phyloP scores from a whole-genome alignment of 345 rosid species.

The Boechera retrofracta region DNA sequence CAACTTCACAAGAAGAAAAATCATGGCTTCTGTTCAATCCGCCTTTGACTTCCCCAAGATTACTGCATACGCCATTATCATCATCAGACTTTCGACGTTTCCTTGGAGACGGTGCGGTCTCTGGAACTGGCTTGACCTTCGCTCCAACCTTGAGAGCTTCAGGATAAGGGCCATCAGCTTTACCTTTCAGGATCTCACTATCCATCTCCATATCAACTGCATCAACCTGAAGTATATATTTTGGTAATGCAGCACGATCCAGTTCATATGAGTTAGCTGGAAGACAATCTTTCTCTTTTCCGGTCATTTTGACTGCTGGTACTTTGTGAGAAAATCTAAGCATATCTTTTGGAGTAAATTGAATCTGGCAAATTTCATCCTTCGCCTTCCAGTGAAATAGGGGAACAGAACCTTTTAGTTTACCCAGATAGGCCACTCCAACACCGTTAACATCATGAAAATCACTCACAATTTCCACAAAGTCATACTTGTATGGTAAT shows the following conservation, averaged over 20 bases:
- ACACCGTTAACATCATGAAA: slow-evolving; percentile 55
- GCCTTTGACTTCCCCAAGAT: slow-evolving; percentile 25
- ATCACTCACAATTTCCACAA: slow-evolving; percentile 71
- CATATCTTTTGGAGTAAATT: slow-evolving; percentile 40
- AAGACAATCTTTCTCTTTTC: slow-evolving; percentile 65
- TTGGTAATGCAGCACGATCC: slow-evolving; percentile 74
- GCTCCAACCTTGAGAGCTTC: slow-evolving; percentile 31
- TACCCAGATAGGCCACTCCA: slow-evolving; percentile 68
- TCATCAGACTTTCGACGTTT: slow-evolving; percentile 39
- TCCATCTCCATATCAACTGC: slow-evolving; percentile 29
- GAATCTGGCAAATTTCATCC: slow-evolving; percentile 19
- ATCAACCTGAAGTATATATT: slow-evolving; percentile 35
- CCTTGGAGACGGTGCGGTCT: slow-evolving; percentile 39
- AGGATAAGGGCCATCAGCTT: slow-evolving; percentile 29
- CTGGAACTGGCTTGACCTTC: slow-evolving; percentile 27
- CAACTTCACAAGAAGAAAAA: slow-evolving; percentile 39
- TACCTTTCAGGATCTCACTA: slow-evolving; percentile 32
- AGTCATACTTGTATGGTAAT: slow-evolving; percentile 60
- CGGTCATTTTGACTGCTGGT: slow-evolving; percentile 70
- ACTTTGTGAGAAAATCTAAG: slow-evolving; percentile 78
- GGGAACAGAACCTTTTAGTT: slow-evolving; percentile 70
- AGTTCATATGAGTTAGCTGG: slow-evolving; percentile 72
- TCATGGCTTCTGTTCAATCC: slow-evolving; percentile 16
- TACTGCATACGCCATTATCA: slow-evolving; percentile 14
- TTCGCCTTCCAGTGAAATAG: slow-evolving; percentile 50